These are phyloP conservation scores for Hypoxylon fragiforme DNA, from an alignment of 495 filamentous ascomycete species.

Conservation along the genomic window DNA sequence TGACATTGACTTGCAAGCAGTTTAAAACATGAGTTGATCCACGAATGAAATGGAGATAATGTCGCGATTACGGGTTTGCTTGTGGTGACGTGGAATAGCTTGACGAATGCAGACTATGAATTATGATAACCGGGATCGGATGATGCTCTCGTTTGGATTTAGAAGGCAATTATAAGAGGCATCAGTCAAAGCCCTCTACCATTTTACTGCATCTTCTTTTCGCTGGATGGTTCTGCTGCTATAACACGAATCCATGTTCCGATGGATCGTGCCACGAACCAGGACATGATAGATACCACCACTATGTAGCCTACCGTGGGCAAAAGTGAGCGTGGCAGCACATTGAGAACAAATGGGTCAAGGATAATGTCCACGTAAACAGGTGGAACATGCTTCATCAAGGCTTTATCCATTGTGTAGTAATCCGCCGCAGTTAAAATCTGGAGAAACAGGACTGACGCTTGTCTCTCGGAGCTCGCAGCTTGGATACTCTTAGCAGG, in stretches of 20 bases:
- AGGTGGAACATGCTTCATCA: slow-evolving; percentile 76
- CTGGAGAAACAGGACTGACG: slow-evolving; percentile 76
- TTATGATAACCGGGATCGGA: slow-evolving; percentile 27
- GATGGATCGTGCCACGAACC: slow-evolving; percentile 46
- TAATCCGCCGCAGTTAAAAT: slow-evolving; percentile 81
- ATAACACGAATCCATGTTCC: slow-evolving; percentile 40
- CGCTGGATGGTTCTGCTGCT: slow-evolving; percentile 21
- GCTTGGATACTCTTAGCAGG: background rate
- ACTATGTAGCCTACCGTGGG: slow-evolving; percentile 65
- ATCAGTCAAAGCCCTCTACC: slow-evolving; percentile 10
- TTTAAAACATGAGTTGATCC: slow-evolving; percentile 10
- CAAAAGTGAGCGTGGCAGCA: slow-evolving; percentile 70
- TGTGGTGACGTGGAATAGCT: background rate
- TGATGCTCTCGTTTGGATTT: slow-evolving; percentile 31
- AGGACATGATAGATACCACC: slow-evolving; percentile 57
- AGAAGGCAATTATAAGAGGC: slow-evolving; percentile 32
- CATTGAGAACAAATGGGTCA: slow-evolving; percentile 77
- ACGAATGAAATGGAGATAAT: slow-evolving; percentile 6
- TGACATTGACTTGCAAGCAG: background rate
- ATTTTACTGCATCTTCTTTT: slow-evolving; percentile 44
- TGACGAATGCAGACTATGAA: slow-evolving; percentile 19
- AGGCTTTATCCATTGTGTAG: slow-evolving; percentile 67
- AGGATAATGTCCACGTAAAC: slow-evolving; percentile 87
- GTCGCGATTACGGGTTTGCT: background rate
- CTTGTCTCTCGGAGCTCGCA: slow-evolving; percentile 24